Conservation (phyloP, 352 stramenopile genomes). For the Aphanomyces euteiches region DNA sequence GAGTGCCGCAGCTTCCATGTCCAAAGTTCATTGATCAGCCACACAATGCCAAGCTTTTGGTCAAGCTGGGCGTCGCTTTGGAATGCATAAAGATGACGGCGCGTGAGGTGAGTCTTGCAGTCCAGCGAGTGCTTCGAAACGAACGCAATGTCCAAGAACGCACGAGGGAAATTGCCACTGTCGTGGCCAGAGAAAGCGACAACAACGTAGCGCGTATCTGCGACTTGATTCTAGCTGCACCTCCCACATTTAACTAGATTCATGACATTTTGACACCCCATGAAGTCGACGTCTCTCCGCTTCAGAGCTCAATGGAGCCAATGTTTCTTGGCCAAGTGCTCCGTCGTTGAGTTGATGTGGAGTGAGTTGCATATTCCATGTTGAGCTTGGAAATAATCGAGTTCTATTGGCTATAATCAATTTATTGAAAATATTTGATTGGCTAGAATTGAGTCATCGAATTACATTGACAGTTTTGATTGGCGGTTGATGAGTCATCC, state of each 20-base stretch:
- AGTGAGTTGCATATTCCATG: too few species aligned
- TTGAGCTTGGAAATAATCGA: too few species aligned
- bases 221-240: constrained; percentile 13
- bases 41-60: constrained; percentile 16
- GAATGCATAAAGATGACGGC: not conserved
- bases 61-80: constrained; percentile 14
- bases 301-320: too few species aligned
- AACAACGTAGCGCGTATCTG: not conserved
- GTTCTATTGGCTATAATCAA: too few species aligned
- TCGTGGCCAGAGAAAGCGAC: constrained; percentile 1
- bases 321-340: too few species aligned
- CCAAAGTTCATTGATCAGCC: constrained; percentile 13
- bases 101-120: not conserved
- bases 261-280: not conserved
- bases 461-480: too few species aligned
- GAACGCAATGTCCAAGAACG: constrained; percentile 4
- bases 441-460: too few species aligned
- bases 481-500: too few species aligned
- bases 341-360: too few species aligned
- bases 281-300: too few species aligned
- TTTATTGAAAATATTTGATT: too few species aligned
- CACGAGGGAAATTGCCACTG: not conserved
- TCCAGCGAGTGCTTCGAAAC: constrained; percentile 10
- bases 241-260: constrained; percentile 14
- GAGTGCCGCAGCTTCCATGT: constrained; percentile 21